phyloP scores from a whole-genome alignment of 345 rosid genomes.

The Geranium brycei region DNA sequence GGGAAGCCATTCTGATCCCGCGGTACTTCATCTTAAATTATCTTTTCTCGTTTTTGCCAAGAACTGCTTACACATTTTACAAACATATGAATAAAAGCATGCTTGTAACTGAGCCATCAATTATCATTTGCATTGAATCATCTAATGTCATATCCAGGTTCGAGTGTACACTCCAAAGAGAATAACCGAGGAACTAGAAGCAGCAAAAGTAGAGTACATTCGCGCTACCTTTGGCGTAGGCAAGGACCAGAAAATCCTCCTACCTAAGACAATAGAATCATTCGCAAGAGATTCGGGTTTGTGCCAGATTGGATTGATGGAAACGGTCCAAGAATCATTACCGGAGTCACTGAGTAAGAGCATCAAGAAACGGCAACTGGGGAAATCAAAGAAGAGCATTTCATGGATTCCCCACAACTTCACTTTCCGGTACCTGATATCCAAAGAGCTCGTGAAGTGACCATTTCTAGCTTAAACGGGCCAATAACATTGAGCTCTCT shows the following conservation, averaged over 20 bases:
- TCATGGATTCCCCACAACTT: slow-evolving; percentile 85
- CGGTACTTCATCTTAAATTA: slow-evolving; percentile 34
- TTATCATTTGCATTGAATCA: not conserved
- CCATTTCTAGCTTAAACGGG: not conserved
- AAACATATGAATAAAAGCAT: too few relatives aligned
- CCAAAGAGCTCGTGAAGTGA: slow-evolving; percentile 66
- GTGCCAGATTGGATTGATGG: slow-evolving; percentile 38
- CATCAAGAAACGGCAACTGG: slow-evolving; percentile 40
- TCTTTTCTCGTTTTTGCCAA: not conserved
- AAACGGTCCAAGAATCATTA: slow-evolving; percentile 52
- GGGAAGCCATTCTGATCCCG: slow-evolving; percentile 92
- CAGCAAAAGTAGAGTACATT: slow-evolving; percentile 73
- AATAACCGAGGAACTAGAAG: slow-evolving; percentile 67
- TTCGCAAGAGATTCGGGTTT: slow-evolving; percentile 62
- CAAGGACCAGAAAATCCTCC: slow-evolving; percentile 53
- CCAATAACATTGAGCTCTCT: too few relatives aligned
- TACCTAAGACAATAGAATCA: slow-evolving; percentile 73
- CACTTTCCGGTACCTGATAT: slow-evolving; percentile 69
- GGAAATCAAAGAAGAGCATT: slow-evolving; percentile 51
- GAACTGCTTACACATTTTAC: not conserved
- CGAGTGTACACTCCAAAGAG: slow-evolving; percentile 69
- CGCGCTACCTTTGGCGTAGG: slow-evolving; percentile 54
- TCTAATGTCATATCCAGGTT: slow-evolving; percentile 33
- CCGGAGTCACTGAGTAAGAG: slow-evolving; percentile 44
- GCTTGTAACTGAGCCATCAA: too few relatives aligned